Conservation (phyloP, 1,284 basidiomycete species). For the Pterulicium gracile region DNA sequence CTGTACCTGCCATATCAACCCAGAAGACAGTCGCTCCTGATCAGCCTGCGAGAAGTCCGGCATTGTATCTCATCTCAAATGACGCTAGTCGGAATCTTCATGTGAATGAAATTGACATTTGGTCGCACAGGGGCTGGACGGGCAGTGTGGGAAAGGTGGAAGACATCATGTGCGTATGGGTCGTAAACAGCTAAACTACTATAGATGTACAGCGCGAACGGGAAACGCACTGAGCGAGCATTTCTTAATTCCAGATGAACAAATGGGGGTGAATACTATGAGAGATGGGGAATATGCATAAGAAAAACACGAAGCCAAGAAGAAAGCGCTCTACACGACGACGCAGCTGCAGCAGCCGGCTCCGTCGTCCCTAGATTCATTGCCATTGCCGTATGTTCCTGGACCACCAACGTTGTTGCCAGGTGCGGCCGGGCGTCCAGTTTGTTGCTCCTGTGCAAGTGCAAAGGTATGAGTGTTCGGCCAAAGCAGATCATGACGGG, state of each 20-base stretch:
- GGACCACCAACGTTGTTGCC: slow-evolving; percentile 30
- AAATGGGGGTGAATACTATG: too few species aligned
- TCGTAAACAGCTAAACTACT: too few species aligned
- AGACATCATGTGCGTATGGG: too few species aligned
- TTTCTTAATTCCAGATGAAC: too few species aligned
- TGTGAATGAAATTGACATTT: not conserved
- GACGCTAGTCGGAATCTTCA: not conserved
- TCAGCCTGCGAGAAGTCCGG: not conserved
- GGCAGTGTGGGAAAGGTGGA: too few species aligned
- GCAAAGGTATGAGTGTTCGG: too few species aligned
- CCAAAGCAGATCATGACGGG: slow-evolving; percentile 3
- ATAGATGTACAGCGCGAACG: too few species aligned
- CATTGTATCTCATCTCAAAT: not conserved
- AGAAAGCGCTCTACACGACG: too few species aligned
- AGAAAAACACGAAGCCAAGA: too few species aligned
- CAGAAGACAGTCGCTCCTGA: not conserved
- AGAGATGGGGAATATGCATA: too few species aligned
- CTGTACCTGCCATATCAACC: not conserved
- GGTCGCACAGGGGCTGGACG: too few species aligned
- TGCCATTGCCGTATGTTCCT: slow-evolving; percentile 35
- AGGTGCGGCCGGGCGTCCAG: slow-evolving; percentile 42
- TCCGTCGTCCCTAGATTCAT: slow-evolving; percentile 36
- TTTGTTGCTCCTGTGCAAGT: slow-evolving; percentile 55
- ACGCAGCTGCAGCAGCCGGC: slow-evolving; percentile 72
- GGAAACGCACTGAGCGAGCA: too few species aligned